These are phyloP conservation scores for Puccinia horiana DNA, from an alignment of 1,284 basidiomycete species.

Conservation along the genomic window DNA sequence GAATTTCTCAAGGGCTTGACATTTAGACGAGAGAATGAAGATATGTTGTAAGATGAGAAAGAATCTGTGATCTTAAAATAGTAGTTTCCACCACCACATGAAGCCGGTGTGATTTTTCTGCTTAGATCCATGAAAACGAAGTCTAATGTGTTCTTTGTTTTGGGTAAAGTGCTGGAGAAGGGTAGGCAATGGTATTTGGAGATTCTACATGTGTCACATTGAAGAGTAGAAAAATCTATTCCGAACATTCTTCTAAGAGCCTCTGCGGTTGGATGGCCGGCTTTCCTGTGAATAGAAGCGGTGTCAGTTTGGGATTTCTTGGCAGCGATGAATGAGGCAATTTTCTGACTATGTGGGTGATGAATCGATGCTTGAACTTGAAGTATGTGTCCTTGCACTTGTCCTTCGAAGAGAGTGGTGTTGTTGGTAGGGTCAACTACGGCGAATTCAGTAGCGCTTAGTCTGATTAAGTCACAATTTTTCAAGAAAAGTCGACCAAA, in stretches of 20 bases:
- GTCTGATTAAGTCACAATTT: too few species aligned
- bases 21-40: constrained; percentile 16
- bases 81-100: too few species aligned
- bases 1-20: not conserved
- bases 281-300: not conserved
- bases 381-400: not conserved
- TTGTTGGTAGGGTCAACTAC: not conserved
- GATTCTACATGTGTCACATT: not conserved
- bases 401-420: not conserved
- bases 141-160: not conserved
- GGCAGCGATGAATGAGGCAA: too few species aligned
- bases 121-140: constrained; percentile 21
- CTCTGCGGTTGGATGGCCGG: not conserved
- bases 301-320: not conserved
- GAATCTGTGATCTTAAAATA: constrained; percentile 21
- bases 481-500: too few species aligned
- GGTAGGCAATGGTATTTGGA: constrained; percentile 23
- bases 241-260: not conserved
- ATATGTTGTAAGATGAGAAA: not conserved
- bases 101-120: too few species aligned
- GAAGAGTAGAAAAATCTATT: not conserved
- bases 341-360: too few species aligned
- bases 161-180: not conserved
- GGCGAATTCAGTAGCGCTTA: not conserved
- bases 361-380: not conserved